phyloP scores from a whole-genome alignment of 2,329 filamentous ascomycete genomes.

The Sordariomycetes sp. region DNA sequence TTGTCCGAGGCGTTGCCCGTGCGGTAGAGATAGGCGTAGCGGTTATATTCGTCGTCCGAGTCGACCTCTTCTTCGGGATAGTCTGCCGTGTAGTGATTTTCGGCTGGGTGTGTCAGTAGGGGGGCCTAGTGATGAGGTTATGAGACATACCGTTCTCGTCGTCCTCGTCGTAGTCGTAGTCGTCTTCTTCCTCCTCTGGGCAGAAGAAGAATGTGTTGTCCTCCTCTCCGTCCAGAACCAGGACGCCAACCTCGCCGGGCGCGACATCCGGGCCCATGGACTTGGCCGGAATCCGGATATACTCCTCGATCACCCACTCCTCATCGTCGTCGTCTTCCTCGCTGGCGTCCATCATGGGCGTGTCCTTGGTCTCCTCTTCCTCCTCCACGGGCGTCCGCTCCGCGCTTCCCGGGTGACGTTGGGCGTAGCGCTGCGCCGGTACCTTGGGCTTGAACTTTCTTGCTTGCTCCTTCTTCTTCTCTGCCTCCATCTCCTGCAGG shows the following conservation, averaged over 20 bases:
- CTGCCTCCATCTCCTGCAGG: constrained; percentile 35
- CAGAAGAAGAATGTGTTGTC: constrained; percentile 53
- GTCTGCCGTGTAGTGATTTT: constrained; percentile 71
- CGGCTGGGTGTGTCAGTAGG: constrained; percentile 34
- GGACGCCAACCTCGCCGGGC: constrained; percentile 42
- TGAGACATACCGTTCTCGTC: constrained; percentile 50
- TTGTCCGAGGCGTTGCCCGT: constrained; percentile 44
- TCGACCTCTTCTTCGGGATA: constrained; percentile 74
- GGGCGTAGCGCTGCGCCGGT: constrained; percentile 42
- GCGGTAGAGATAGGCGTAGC: constrained; percentile 45
- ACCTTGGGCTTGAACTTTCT: constrained; percentile 45
- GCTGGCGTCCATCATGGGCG: constrained; percentile 27
- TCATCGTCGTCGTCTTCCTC: constrained; percentile 31
- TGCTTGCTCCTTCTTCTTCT: constrained; percentile 18
- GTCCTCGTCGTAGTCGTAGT: constrained; percentile 49
- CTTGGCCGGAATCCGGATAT: constrained; percentile 49
- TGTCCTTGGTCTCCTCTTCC: constrained; percentile 16
- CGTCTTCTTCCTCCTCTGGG: constrained; percentile 49
- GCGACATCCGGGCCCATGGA: constrained; percentile 35
- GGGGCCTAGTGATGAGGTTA: neutral
- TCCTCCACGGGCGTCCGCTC: constrained; percentile 2
- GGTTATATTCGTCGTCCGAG: constrained; percentile 47
- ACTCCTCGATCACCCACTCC: constrained; percentile 57
- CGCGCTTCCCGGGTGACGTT: constrained; percentile 39
- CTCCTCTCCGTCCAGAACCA: constrained; percentile 49